Percentiles rank a stretch among this genome's conserved stretches.
These are phyloP conservation scores for Aspergillus texensis DNA, from an alignment of 2,329 filamentous ascomycete genomes.

Conservation along the genomic window DNA sequence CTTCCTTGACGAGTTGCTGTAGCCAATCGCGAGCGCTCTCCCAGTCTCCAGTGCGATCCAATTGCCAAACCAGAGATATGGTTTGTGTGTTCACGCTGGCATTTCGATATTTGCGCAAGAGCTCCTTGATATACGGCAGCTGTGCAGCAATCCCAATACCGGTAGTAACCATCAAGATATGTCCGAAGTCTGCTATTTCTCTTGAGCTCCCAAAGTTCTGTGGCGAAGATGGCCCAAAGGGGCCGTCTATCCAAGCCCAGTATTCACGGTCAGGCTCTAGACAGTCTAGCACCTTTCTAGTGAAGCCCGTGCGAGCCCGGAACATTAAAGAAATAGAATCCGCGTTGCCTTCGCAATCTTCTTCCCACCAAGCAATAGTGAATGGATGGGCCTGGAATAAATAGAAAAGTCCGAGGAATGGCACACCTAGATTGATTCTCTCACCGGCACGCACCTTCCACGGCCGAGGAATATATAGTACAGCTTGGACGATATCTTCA, in stretches of 20 bases:
- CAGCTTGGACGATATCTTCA: constrained; percentile 11
- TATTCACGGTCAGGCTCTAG: constrained; percentile 12
- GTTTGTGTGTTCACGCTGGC: constrained; percentile 22
- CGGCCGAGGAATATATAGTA: constrained; percentile 15
- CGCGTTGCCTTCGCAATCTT: constrained; percentile 14
- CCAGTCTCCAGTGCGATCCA: constrained; percentile 25
- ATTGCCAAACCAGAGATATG: constrained; percentile 35
- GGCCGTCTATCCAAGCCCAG: constrained; percentile 29
- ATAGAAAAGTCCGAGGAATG: constrained; percentile 23
- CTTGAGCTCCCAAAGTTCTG: constrained; percentile 15
- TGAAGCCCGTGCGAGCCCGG: constrained; percentile 23
- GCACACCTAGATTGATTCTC: constrained; percentile 24
- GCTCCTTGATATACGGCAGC: constrained; percentile 38
- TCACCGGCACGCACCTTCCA: constrained; percentile 24
- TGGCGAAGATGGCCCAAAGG: constrained; percentile 25
- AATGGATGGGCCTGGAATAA: constrained; percentile 32
- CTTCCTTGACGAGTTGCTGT: constrained; percentile 21
- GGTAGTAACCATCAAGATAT: constrained; percentile 38
- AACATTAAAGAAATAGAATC: constrained; percentile 29
- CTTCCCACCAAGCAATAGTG: constrained; percentile 28
- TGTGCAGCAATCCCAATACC: constrained; percentile 39
- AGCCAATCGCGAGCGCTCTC: constrained; percentile 24
- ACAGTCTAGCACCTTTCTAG: constrained; percentile 18
- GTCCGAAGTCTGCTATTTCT: constrained; percentile 28
- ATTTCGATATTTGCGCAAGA: constrained; percentile 32